These are phyloP conservation scores for Mycena epipterygia DNA, from an alignment of 768 basidiomycete species.

Conservation along the genomic window DNA sequence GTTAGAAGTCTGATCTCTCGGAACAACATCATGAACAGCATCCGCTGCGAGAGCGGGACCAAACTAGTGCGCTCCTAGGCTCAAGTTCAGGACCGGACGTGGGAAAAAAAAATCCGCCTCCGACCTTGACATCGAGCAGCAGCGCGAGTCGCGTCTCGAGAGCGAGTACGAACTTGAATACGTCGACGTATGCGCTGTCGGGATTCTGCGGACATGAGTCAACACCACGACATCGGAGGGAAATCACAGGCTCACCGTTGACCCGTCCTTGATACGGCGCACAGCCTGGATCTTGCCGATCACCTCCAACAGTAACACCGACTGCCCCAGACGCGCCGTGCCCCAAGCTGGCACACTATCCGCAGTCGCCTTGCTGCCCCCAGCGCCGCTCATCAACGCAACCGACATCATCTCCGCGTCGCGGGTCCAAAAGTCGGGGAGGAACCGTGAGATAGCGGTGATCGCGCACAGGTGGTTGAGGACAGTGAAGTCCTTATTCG, in stretches of 20 bases:
- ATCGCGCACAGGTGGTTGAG: slow-evolving; percentile 71
- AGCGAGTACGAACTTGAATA: slow-evolving; percentile 61
- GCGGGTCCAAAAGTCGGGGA: slow-evolving; percentile 75
- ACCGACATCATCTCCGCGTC: slow-evolving; percentile 84
- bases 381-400: slow-evolving; percentile 70
- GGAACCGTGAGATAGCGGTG: slow-evolving; percentile 62
- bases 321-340: slow-evolving; percentile 71
- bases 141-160: slow-evolving; percentile 71
- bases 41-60: slow-evolving; percentile 69
- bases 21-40: slow-evolving; percentile 72
- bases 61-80: slow-evolving; percentile 65
- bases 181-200: slow-evolving; percentile 48
- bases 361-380: slow-evolving; percentile 40
- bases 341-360: slow-evolving; percentile 52
- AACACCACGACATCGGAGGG: neutral
- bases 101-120: slow-evolving; percentile 5
- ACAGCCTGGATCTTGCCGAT: slow-evolving; percentile 64
- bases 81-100: neutral
- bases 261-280: slow-evolving; percentile 56
- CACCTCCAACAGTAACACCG: slow-evolving; percentile 72
- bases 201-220: slow-evolving; percentile 40
- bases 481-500: slow-evolving; percentile 71
- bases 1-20: slow-evolving; percentile 74
- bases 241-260: slow-evolving; percentile 46
- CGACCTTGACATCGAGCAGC: slow-evolving; percentile 71